A percentile compares a stretch with the other conserved stretches of the same genome.
phyloP scores from a whole-genome alignment of 1,284 basidiomycete genomes.

The Malassezia obtusa region DNA sequence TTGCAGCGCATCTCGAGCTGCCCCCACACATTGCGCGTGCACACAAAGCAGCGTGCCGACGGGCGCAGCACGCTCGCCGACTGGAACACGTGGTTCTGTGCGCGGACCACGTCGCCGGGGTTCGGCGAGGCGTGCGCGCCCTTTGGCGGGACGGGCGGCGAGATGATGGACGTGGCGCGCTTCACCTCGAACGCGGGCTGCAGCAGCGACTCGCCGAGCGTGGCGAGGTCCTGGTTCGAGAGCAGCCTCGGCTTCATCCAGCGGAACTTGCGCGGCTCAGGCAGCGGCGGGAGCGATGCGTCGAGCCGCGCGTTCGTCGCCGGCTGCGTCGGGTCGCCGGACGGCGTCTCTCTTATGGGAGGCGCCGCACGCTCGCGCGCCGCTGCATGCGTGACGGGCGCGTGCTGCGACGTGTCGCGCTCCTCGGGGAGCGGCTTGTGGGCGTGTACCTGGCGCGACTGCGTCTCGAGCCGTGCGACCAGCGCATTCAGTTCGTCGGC shows the following conservation, averaged over 20 bases:
- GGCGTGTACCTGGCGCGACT: background rate
- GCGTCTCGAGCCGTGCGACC: background rate
- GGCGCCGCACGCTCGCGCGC: background rate
- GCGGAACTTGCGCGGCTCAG: constrained; percentile 9
- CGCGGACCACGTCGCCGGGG: background rate
- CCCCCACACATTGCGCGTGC: constrained; percentile 97
- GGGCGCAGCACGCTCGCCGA: constrained; percentile 79
- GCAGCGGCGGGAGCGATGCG: constrained; percentile 10
- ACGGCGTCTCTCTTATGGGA: background rate
- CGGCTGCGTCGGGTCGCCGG: background rate
- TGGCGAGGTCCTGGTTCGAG: background rate
- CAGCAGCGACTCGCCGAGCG: constrained; percentile 11
- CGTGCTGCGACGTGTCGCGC: background rate
- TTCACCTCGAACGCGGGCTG: constrained; percentile 7
- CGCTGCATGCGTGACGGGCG: background rate
- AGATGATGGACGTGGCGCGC: background rate
- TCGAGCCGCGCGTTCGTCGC: constrained; percentile 5
- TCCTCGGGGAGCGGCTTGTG: background rate
- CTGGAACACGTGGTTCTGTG: constrained; percentile 69
- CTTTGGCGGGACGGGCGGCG: constrained; percentile 23
- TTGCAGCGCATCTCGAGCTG: constrained; percentile 76
- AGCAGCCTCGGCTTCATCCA: constrained; percentile 14
- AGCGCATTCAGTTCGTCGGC: constrained; percentile 2
- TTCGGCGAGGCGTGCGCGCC: background rate
- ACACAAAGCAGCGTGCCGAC: constrained; percentile 75